Evolutionary conservation across 2,329 filamentous ascomycete genomes (phyloP), one percentile per base, ranked within the genome.

Genomic region (Cytospora leucostoma): DNA sequence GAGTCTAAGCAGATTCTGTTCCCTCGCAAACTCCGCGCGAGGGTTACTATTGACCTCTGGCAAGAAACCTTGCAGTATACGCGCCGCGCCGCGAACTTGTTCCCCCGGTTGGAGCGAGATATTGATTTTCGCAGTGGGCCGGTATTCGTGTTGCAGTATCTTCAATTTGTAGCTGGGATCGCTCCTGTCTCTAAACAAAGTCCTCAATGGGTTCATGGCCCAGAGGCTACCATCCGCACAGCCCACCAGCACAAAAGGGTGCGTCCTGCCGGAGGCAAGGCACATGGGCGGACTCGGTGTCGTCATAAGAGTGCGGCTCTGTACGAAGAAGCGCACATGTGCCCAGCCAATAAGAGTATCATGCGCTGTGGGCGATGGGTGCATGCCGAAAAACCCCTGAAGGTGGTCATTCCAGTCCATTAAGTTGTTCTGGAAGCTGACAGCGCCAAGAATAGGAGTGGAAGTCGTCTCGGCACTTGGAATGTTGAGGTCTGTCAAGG

Each of bases 331-430:
- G 6, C 80, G 78, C 55, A 80, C 74, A 69, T 84, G 80, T 65
- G 83, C 74, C 68, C 85, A 86, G 12, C 80, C 80, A 32, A 86
- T 70, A 35, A 80, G 79, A 2, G 80, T 81, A 68, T 82, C 84
- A 19, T 81, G 76, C 17, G 83, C 79, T 64, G 80, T 82, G 3
- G 81, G 79, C 0, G 81, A 82, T 2, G 84, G 82, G 69, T 81
- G 81, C 27, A 80, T 72, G 35, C 79, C 78, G 63, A 82, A 78
- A 72, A 82, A 87, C 7, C 83, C 84, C 59, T 83, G 77, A 52
- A 87, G 73, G 65, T 84, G 79, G 66, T 85, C 82, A 70, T 77
- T 81, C 79, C 84, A 87, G 21, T 77, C 74, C 17, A 87, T 74
- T 49, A 85, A 73, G 65, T 81, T 80, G 4, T 82, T 79, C 65